A percentile compares a stretch with the other conserved stretches of the same genome.
phyloP scores from a whole-genome alignment of 768 basidiomycete species.

The Gyrodon lividus region DNA sequence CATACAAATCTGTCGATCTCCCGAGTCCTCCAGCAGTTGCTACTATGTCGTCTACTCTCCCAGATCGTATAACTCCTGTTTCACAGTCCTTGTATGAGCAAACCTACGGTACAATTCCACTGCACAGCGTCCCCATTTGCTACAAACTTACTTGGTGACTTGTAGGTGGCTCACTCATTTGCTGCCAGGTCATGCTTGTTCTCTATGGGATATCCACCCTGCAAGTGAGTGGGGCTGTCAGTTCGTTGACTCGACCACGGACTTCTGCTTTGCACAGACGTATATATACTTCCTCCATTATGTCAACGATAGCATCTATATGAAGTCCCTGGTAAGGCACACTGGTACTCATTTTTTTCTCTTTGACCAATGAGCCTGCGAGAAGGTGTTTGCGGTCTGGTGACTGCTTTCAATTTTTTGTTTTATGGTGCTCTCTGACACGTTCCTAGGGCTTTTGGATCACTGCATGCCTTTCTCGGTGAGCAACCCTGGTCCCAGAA shows the following conservation, averaged over 20 bases:
- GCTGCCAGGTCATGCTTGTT: not conserved
- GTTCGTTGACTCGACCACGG: not conserved
- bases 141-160: not conserved
- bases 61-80: not conserved
- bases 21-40: not conserved
- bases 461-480: not conserved
- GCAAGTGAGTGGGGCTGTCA: not conserved
- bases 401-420: not conserved
- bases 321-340: not conserved
- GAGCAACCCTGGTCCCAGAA: not conserved
- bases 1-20: not conserved
- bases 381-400: not conserved
- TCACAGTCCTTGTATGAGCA: not conserved
- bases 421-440: not conserved
- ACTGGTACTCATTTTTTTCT: not conserved
- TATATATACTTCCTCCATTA: not conserved
- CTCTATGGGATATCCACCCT: not conserved
- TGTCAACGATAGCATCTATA: not conserved
- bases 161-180: not conserved
- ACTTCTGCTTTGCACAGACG: not conserved
- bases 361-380: not conserved
- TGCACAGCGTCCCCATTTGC: not conserved
- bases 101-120: not conserved
- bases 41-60: not conserved
- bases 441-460: not conserved